Evolutionary conservation across 495 filamentous ascomycete species (phyloP).

Genomic region (Wilcoxina mikolae): DNA sequence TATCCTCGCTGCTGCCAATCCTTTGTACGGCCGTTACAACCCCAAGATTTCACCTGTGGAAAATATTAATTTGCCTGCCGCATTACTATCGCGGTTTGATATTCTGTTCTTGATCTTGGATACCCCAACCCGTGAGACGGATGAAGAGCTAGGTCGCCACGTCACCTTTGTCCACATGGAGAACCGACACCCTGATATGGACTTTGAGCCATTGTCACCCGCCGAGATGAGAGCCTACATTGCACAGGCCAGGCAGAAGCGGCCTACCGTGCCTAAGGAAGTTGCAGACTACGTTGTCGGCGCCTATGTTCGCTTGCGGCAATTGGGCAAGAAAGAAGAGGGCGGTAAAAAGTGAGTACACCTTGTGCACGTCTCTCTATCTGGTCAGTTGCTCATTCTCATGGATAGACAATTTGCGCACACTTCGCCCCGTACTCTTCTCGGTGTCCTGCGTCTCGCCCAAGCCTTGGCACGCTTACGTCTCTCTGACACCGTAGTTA

Average conservation of each 20-base stretch:
- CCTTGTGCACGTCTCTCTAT: background rate
- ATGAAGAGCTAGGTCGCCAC: constrained; percentile 88
- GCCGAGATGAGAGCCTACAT: constrained; percentile 91
- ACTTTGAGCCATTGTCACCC: constrained; percentile 48
- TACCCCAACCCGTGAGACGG: constrained; percentile 69
- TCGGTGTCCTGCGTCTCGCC: constrained; percentile 81
- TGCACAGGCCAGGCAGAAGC: constrained; percentile 75
- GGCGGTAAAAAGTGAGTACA: constrained; percentile 46
- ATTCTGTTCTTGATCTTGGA: constrained; percentile 93
- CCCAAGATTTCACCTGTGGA: constrained; percentile 90
- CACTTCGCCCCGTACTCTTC: constrained; percentile 78
- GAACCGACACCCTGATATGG: constrained; percentile 72
- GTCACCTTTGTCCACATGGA: constrained; percentile 97
- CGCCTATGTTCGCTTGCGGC: constrained; percentile 83
- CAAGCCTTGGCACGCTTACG: constrained; percentile 91
- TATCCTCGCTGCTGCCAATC: constrained; percentile 95
- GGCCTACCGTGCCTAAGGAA: constrained; percentile 64
- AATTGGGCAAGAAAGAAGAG: constrained; percentile 78
- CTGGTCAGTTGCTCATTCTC: background rate
- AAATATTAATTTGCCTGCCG: constrained; percentile 95
- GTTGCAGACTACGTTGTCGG: constrained; percentile 93
- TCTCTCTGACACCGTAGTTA: constrained; percentile 65
- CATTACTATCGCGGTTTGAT: constrained; percentile 91
- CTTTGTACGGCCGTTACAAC: constrained; percentile 95
- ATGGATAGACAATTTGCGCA: constrained; percentile 61